These are phyloP conservation scores for Phytopythium cucurbitacearum DNA, from an alignment of 352 stramenopile species.

Conservation along the genomic window DNA sequence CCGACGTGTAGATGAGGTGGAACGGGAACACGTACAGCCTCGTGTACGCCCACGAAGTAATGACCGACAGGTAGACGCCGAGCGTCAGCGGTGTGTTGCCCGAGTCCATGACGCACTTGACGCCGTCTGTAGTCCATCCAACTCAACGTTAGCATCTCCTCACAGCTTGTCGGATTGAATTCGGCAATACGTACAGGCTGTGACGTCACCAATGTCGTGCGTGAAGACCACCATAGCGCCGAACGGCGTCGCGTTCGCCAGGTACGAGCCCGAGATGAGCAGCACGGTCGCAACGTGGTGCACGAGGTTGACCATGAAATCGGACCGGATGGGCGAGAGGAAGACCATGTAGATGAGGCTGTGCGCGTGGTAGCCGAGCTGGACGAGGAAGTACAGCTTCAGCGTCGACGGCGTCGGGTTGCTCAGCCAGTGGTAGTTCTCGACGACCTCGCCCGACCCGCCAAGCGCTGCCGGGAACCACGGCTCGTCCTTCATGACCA, in stretches of 20 bases:
- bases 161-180: neutral
- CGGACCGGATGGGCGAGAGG: slow-evolving; percentile 51
- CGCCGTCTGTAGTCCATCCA: slow-evolving; percentile 16
- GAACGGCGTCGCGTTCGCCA: slow-evolving; percentile 45
- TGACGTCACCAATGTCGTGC: slow-evolving; percentile 52
- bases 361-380: slow-evolving; percentile 55
- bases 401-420: slow-evolving; percentile 23
- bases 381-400: slow-evolving; percentile 46
- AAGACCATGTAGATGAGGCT: slow-evolving; percentile 53
- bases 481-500: slow-evolving; percentile 41
- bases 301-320: slow-evolving; percentile 58
- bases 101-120: slow-evolving; percentile 35
- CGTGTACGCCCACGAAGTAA: slow-evolving; percentile 40
- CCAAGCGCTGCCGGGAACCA: slow-evolving; percentile 45
- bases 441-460: slow-evolving; percentile 25
- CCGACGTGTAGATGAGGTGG: slow-evolving; percentile 33
- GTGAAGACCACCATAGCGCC: slow-evolving; percentile 45
- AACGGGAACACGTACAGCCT: slow-evolving; percentile 38
- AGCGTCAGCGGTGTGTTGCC: slow-evolving; percentile 26
- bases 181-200: slow-evolving; percentile 32
- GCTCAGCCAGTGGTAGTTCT: slow-evolving; percentile 24
- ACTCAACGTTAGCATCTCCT: neutral
- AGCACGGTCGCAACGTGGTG: slow-evolving; percentile 58
- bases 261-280: slow-evolving; percentile 49
- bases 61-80: slow-evolving; percentile 28